Evolutionary conservation across 2,329 filamentous ascomycete genomes (phyloP).

Genomic region (Colletotrichum tanaceti): DNA sequence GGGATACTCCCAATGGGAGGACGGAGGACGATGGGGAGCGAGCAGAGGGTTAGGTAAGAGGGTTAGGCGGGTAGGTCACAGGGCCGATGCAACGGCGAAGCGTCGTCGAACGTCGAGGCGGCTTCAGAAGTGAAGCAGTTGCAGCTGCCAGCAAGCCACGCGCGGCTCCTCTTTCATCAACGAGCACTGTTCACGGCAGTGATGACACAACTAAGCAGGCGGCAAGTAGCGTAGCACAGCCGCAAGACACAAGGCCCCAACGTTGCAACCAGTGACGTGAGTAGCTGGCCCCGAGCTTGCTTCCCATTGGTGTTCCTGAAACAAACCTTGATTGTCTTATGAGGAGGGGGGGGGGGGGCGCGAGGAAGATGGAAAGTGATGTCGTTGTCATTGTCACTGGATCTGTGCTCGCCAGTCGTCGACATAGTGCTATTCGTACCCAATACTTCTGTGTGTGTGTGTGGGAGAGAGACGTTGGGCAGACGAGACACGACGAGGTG

Average conservation of each 20-base stretch:
- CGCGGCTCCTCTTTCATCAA: slow-evolving; percentile 1
- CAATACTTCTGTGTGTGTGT: not conserved
- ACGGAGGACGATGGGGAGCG: slow-evolving; percentile 14
- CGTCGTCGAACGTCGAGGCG: slow-evolving; percentile 23
- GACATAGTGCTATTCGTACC: not conserved
- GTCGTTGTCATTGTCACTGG: slow-evolving; percentile 6
- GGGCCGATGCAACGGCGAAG: slow-evolving; percentile 21
- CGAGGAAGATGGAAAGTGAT: slow-evolving; percentile 18
- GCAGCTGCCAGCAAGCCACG: slow-evolving; percentile 6
- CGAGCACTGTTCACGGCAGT: too few relatives aligned
- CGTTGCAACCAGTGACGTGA: slow-evolving; percentile 34
- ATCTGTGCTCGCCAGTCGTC: not conserved
- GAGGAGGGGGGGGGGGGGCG: not conserved
- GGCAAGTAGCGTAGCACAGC: not conserved
- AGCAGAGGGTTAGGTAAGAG: too few relatives aligned
- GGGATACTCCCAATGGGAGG: too few relatives aligned
- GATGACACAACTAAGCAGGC: too few relatives aligned
- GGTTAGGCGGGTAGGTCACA: slow-evolving; percentile 1
- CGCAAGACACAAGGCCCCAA: slow-evolving; percentile 1
- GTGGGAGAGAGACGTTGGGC: not conserved
- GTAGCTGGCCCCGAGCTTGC: slow-evolving; percentile 36
- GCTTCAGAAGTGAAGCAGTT: not conserved
- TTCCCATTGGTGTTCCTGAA: slow-evolving; percentile 41
- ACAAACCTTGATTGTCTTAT: slow-evolving; percentile 36
- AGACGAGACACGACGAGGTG: not conserved